Conservation (phyloP, 2,329 filamentous ascomycete genomes). For the Seiridium unicorne region DNA sequence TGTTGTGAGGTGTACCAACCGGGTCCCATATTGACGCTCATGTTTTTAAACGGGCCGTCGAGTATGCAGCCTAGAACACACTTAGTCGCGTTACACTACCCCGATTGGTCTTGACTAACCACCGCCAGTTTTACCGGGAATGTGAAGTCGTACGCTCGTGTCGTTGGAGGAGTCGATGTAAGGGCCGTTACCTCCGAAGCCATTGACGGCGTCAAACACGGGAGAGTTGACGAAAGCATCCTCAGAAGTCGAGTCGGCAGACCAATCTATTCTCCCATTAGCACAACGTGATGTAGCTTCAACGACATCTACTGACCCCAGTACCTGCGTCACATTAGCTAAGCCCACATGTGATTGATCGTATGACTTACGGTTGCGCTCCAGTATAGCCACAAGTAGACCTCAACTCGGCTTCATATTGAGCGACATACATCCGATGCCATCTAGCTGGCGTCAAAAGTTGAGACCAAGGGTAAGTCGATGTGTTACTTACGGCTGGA, state of each 20-base stretch:
- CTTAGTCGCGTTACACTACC: constrained; percentile 1
- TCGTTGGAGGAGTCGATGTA: constrained; percentile 15
- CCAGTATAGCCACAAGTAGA: constrained; percentile 11
- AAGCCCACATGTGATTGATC: neutral
- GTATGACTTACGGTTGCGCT: constrained; percentile 9
- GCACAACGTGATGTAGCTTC: neutral
- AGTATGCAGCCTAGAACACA: constrained; percentile 22
- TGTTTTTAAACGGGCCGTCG: constrained; percentile 25
- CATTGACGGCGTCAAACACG: constrained; percentile 22
- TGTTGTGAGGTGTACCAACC: neutral
- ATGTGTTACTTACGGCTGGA: constrained; percentile 1
- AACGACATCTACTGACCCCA: neutral
- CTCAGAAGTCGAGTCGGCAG: constrained; percentile 18
- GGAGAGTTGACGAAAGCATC: constrained; percentile 18
- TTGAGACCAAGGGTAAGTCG: neutral
- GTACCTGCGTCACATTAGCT: constrained; percentile 4
- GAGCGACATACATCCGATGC: constrained; percentile 15
- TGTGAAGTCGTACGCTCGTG: neutral
- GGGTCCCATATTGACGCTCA: constrained; percentile 28
- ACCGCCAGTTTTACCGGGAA: constrained; percentile 5
- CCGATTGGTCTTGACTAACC: neutral
- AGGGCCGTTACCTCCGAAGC: constrained; percentile 24
- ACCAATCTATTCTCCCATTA: constrained; percentile 18
- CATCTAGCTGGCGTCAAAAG: constrained; percentile 1
- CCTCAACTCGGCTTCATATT: constrained; percentile 14